A percentile compares a stretch with the other conserved stretches of the same genome.
phyloP scores from a whole-genome alignment of 2,329 filamentous ascomycete genomes.

The Beauveria sp. region DNA sequence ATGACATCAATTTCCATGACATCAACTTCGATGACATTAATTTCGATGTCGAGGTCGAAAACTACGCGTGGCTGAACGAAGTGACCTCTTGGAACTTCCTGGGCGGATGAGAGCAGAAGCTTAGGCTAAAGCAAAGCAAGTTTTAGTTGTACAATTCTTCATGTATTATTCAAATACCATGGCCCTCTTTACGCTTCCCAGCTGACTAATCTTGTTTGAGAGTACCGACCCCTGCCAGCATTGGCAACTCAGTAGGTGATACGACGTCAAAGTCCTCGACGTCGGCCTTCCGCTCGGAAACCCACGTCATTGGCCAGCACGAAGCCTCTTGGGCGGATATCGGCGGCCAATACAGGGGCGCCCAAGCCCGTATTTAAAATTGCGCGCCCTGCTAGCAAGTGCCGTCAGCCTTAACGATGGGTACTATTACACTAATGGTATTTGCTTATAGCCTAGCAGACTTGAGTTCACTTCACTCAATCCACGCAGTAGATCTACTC shows the following conservation, averaged over 20 bases:
- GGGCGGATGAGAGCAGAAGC: constrained; percentile 12
- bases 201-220: constrained; percentile 21
- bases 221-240: too few species aligned
- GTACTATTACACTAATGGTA: too few species aligned
- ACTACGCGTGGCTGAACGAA: constrained; percentile 27
- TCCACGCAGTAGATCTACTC: too few species aligned
- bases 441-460: too few species aligned
- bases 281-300: too few species aligned
- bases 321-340: too few species aligned
- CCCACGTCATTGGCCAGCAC: too few species aligned
- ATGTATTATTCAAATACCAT: constrained; percentile 27
- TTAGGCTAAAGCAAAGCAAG: background rate
- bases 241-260: too few species aligned
- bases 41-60: constrained; percentile 23
- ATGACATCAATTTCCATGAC: constrained; percentile 20
- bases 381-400: background rate
- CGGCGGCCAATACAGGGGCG: background rate
- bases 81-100: constrained; percentile 24
- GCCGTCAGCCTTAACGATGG: too few species aligned
- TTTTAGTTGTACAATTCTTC: background rate
- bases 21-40: constrained; percentile 22
- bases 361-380: background rate
- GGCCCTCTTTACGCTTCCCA: constrained; percentile 27
- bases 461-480: too few species aligned
- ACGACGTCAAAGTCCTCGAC: too few species aligned